phyloP scores from a whole-genome alignment of 495 filamentous ascomycete species.

The Penicillium waksmanii region DNA sequence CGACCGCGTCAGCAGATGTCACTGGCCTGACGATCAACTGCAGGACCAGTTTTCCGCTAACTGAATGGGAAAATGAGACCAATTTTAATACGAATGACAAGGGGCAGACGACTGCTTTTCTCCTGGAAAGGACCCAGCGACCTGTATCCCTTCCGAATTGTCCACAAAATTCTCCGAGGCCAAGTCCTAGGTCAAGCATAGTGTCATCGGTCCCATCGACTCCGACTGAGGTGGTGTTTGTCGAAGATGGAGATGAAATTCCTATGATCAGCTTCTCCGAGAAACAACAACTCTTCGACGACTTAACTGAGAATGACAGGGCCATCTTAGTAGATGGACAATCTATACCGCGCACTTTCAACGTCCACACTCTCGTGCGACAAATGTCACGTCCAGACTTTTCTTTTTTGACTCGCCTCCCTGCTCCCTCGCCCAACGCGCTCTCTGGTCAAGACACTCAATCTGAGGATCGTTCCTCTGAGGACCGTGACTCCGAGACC shows the following conservation, averaged over 20 bases:
- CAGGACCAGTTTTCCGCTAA: conserved; percentile 31
- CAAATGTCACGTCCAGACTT: conserved; percentile 47
- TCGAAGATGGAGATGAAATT: conserved; percentile 44
- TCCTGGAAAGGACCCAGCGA: conserved; percentile 39
- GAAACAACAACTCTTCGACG: conserved; percentile 37
- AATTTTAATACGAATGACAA: conserved; percentile 36
- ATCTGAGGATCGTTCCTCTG: conserved; percentile 59
- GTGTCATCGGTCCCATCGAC: conserved; percentile 37
- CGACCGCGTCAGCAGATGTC: conserved; percentile 37
- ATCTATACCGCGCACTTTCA: conserved; percentile 34
- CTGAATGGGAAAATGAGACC: conserved; percentile 38
- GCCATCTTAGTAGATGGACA: conserved; percentile 35
- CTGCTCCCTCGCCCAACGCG: conserved; percentile 41
- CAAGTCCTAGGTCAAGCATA: conserved; percentile 33
- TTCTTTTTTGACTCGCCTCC: conserved; percentile 41
- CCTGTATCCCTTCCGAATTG: conserved; percentile 41
- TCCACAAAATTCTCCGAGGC: conserved; percentile 37
- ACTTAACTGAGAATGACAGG: conserved; percentile 41
- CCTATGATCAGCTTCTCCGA: conserved; percentile 44
- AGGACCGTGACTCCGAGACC: conserved; percentile 63
- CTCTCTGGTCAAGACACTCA: conserved; percentile 65
- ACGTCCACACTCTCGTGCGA: conserved; percentile 40
- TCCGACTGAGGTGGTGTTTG: conserved; percentile 34
- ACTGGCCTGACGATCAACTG: conserved; percentile 37
- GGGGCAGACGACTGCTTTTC: conserved; percentile 40